phyloP scores from a whole-genome alignment of 2,329 filamentous ascomycete genomes.

The Fusarium chaquense region DNA sequence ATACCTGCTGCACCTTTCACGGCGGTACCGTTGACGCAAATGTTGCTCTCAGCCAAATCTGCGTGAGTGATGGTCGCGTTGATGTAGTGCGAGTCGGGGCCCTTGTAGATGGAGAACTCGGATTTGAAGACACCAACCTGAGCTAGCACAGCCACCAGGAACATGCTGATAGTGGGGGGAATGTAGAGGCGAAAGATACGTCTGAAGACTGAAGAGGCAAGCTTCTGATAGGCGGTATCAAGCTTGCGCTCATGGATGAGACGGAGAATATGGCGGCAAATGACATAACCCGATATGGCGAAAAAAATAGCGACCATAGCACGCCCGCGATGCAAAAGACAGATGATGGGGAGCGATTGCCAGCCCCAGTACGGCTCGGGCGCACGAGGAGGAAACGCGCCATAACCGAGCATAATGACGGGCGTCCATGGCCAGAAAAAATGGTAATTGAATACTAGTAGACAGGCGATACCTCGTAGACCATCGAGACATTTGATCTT shows the following conservation, averaged over 20 bases:
- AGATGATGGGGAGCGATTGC: conserved; percentile 55
- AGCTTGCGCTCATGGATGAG: conserved; percentile 53
- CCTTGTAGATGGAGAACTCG: conserved; percentile 53
- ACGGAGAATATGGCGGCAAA: conserved; percentile 55
- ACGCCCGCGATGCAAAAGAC: conserved; percentile 55
- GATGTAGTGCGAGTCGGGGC: conserved; percentile 55
- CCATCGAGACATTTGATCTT: conserved; percentile 57
- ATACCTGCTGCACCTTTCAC: conserved; percentile 48
- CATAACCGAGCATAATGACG: conserved; percentile 56
- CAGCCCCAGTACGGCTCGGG: conserved; percentile 52
- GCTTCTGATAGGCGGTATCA: conserved; percentile 53
- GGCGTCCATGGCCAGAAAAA: conserved; percentile 58
- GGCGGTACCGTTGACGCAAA: conserved; percentile 49
- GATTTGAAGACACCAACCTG: conserved; percentile 54
- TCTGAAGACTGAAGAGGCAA: conserved; percentile 55
- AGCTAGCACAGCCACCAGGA: conserved; percentile 54
- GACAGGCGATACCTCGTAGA: conserved; percentile 57
- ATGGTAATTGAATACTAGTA: conserved; percentile 59
- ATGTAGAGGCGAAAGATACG: conserved; percentile 57
- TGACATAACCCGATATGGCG: conserved; percentile 58
- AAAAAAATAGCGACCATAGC: conserved; percentile 60
- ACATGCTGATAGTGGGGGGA: conserved; percentile 57
- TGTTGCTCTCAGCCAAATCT: conserved; percentile 25
- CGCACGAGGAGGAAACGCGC: conserved; percentile 52
- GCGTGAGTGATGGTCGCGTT: conserved; percentile 53